Evolutionary conservation across 2,329 filamentous ascomycete species (phyloP).

Genomic region (Aspergillus chevalieri): DNA sequence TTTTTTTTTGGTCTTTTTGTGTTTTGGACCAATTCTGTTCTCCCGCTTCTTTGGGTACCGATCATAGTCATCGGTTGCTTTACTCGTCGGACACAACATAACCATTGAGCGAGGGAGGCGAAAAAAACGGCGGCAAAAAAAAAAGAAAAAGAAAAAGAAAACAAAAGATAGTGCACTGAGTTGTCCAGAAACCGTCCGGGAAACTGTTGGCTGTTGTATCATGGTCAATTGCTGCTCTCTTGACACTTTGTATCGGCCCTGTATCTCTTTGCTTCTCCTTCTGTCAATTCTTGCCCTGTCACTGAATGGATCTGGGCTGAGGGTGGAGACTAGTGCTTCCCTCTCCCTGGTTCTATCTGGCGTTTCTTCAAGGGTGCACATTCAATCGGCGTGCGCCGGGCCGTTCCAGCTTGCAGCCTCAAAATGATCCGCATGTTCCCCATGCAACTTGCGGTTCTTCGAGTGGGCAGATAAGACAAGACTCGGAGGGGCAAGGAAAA

Average conservation of each 20-base stretch:
- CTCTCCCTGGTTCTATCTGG: constrained; percentile 21
- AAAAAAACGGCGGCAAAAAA: background rate
- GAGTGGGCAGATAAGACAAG: constrained; percentile 27
- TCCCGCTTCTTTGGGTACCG: constrained; percentile 12
- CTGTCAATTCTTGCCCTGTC: constrained; percentile 12
- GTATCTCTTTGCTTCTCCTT: constrained; percentile 5
- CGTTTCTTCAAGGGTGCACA: constrained; percentile 32
- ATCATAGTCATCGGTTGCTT: constrained; percentile 8
- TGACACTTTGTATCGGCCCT: constrained; percentile 3
- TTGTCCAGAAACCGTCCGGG: constrained; percentile 17
- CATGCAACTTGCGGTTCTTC: constrained; percentile 22
- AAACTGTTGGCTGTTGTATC: constrained; percentile 14
- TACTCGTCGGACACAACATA: background rate
- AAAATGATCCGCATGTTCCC: constrained; percentile 37
- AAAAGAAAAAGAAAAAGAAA: constrained; percentile 1
- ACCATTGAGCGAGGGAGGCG: background rate
- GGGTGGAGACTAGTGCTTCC: constrained; percentile 17
- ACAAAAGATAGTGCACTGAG: constrained; percentile 16
- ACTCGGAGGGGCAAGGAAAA: constrained; percentile 23
- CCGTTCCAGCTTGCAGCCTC: constrained; percentile 43
- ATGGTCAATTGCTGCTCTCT: constrained; percentile 8
- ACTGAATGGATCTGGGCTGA: constrained; percentile 14
- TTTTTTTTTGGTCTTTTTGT: constrained; percentile 6
- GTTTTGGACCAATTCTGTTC: constrained; percentile 5
- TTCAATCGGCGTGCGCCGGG: constrained; percentile 39